Conservation (phyloP, 2,329 filamentous ascomycete genomes). For the Colletotrichum cuscutae region DNA sequence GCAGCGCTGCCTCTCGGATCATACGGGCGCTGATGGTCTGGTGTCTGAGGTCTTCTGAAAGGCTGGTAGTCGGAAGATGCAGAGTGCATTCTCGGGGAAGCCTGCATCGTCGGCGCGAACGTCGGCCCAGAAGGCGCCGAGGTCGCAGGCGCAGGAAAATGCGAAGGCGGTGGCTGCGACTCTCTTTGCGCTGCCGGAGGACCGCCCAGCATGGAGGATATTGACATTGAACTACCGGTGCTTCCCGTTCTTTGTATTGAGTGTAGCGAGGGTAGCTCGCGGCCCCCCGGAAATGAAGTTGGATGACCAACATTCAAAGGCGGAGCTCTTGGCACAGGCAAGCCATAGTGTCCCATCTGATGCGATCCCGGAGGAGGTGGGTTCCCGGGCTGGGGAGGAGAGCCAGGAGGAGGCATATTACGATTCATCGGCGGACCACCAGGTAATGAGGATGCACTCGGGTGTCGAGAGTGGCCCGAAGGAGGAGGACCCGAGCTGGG, state of each 20-base stretch:
- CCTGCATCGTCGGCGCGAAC: conserved; percentile 61
- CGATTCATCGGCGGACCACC: conserved; percentile 50
- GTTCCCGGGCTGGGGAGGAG: conserved; percentile 53
- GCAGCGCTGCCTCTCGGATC: conserved; percentile 56
- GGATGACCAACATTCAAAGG: conserved; percentile 55
- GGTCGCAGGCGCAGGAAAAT: conserved; percentile 53
- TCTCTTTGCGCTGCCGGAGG: conserved; percentile 57
- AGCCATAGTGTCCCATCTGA: conserved; percentile 52
- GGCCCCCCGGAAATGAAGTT: conserved; percentile 57
- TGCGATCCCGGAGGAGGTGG: conserved; percentile 42
- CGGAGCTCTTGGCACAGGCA: conserved; percentile 58
- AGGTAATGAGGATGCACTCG: conserved; percentile 56
- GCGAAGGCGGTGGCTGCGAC: conserved; percentile 49
- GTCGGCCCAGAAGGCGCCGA: conserved; percentile 53
- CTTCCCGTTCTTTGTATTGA: conserved; percentile 59
- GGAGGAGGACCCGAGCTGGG: conserved; percentile 42
- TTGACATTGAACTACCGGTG: conserved; percentile 68
- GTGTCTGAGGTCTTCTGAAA: conserved; percentile 76
- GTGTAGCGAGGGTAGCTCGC: conserved; percentile 63
- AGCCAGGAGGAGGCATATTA: conserved; percentile 58
- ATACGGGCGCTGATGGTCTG: conserved; percentile 72
- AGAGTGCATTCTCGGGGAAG: conserved; percentile 66
- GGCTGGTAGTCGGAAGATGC: conserved; percentile 68
- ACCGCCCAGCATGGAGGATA: conserved; percentile 69
- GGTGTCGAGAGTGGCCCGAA: conserved; percentile 53